Percentiles rank a stretch among this genome's conserved stretches.
phyloP scores from a whole-genome alignment of 2,329 filamentous ascomycete genomes.

The Diplodia sapinea region DNA sequence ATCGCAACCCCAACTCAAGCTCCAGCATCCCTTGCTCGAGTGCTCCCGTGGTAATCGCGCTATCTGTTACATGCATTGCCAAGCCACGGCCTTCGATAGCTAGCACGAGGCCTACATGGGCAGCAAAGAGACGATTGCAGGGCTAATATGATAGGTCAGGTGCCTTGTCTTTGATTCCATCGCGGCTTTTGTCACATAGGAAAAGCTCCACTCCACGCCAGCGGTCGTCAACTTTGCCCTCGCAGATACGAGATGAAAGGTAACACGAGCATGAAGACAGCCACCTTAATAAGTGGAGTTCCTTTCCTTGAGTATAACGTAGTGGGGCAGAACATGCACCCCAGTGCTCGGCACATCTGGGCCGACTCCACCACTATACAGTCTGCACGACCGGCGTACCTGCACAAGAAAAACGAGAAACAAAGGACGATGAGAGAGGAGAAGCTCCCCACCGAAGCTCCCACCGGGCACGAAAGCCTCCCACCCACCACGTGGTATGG shows the following conservation, averaged over 20 bases:
- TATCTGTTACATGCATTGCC: background rate
- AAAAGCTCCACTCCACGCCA: background rate
- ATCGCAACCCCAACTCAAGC: background rate
- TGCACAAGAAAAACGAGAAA: background rate
- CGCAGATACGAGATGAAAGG: background rate
- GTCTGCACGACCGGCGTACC: background rate
- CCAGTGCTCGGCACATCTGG: background rate
- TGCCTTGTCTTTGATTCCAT: background rate
- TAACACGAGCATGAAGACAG: background rate
- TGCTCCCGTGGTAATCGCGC: background rate
- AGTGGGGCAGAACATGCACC: background rate
- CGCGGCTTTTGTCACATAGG: background rate
- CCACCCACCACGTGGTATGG: no score
- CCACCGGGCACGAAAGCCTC: no score
- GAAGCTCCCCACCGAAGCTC: no score
- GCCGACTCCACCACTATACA: background rate
- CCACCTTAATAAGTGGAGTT: slow-evolving; percentile 1
- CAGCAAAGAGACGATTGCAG: background rate
- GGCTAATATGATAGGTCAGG: background rate
- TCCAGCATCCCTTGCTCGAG: background rate
- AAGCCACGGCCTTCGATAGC: background rate
- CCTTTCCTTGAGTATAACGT: background rate
- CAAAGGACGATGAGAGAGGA: no score
- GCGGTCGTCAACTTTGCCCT: background rate
- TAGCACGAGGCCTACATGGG: background rate